Base-by-base conservation (phyloP, 2,329 filamentous ascomycete genomes). In the Penicillium olsonii region DNA sequence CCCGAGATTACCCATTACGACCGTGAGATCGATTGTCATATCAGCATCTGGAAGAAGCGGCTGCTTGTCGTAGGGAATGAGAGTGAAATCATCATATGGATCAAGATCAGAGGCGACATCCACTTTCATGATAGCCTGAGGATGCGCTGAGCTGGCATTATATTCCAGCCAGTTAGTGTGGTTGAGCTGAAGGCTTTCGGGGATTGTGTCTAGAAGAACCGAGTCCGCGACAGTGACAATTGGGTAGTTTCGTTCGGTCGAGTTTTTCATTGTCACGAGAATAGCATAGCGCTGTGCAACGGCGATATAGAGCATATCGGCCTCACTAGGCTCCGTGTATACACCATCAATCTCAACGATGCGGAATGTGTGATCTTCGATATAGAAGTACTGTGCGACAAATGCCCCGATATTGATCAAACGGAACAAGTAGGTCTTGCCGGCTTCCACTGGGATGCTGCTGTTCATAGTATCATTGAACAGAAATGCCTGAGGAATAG, bases 271-370 rank as follows among this genome's bases (percentile, higher is more conserved):
- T 0, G 82, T 89, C 14, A 82, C 56, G 3, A 82, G 62, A 3
- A 82, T 66, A 5, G 71, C 68, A 58, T 78, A 78, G 9, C 87
- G 80, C 68, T 91, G 88, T 0, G 85, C 87, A 10, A 84, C 80
- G 11, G 82, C 74, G 8, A 91, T 61, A 56, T 89, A 89, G 11
- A 90, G 76, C 75, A 81, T 81, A 19, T 81, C 75, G 0, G 85
- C 81, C 52, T 82, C 79, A 0, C 78, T 71, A 0, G 78, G 76
- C 51, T 88, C 77, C 0, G 80, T 84, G 57, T 87, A 90, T 10
- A 89, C 77, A 6, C 87, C 87, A 63, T 90, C 87, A 1, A 90
- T 82, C 66, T 90, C 87, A 27, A 90, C 79, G 46, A 90, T 84
- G 22, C 76, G 80, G 71, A 90, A 83, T 26, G 80, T 85, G 47